These are phyloP conservation scores for Bryoglossum gracile DNA, from an alignment of 495 filamentous ascomycete genomes.

Conservation along the genomic window DNA sequence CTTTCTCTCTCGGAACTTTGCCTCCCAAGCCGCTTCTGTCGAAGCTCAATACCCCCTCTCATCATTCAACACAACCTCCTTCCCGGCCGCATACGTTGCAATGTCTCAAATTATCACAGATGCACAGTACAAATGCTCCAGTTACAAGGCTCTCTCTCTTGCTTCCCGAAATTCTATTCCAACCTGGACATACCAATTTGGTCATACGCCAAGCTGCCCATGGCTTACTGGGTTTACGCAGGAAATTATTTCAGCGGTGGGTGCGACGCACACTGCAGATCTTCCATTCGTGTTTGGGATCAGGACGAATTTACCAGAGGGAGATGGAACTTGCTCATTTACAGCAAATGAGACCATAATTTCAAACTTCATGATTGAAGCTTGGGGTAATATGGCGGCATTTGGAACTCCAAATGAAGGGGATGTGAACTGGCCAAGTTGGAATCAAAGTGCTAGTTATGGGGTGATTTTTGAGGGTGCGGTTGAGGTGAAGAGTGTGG, in stretches of 20 bases:
- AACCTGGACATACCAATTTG: slow-evolving; percentile 31
- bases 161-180: slow-evolving; percentile 24
- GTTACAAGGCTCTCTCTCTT: slow-evolving; percentile 21
- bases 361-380: slow-evolving; percentile 29
- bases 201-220: slow-evolving; percentile 30
- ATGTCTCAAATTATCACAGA: slow-evolving; percentile 27
- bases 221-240: slow-evolving; percentile 22
- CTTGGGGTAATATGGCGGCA: slow-evolving; percentile 35
- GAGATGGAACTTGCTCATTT: slow-evolving; percentile 28
- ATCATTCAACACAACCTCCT: slow-evolving; percentile 14
- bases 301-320: slow-evolving; percentile 22
- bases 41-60: slow-evolving; percentile 30
- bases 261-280: slow-evolving; percentile 33
- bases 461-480: slow-evolving; percentile 28
- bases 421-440: slow-evolving; percentile 29
- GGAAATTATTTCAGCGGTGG: slow-evolving; percentile 17
- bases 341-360: slow-evolving; percentile 27
- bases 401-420: slow-evolving; percentile 20
- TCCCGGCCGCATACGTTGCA: not conserved
- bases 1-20: slow-evolving; percentile 30
- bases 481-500: slow-evolving; percentile 24
- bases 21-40: slow-evolving; percentile 24
- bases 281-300: slow-evolving; percentile 38
- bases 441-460: slow-evolving; percentile 14
- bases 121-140: slow-evolving; percentile 27